Evolutionary conservation across 2,329 filamentous ascomycete genomes (phyloP), one percentile per base, ranked within the genome.

Genomic region (Dryadomyces quercus-mongolicae): DNA sequence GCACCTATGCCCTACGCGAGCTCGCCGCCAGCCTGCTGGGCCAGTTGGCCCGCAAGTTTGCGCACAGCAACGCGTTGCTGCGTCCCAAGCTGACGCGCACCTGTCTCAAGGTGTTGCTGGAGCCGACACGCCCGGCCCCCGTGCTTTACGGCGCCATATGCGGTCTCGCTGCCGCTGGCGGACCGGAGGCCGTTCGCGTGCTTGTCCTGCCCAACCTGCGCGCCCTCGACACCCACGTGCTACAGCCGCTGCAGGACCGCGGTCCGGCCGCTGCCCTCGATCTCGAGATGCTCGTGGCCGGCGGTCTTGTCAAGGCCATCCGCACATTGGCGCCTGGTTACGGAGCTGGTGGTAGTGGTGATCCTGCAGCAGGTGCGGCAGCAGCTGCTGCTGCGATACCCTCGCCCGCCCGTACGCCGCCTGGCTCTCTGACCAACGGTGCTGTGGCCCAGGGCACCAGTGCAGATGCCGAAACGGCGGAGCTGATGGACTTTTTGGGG

Each of bases 71-170:
- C 55, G 83, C 86, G 46, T 85, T 89, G 15, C 80, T 97, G 25
- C 88, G 90, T 55, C 85, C 91, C 2, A 88, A 94, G 59, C 84
- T 98, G 34, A 91, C 90, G 4, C 81, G 93, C n/a, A 93, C 91
- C 0, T 96, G 90, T 64, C 78, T 97, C 38, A 95, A 95, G 70
- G 84, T 86, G 63, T 92, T 96, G 68, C 78, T 98, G 34, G 91
- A 96, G 63, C 88, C 89, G 0, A 82, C 84, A 46, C 89, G 91
- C 64, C 84, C 90, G 0, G 80, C 90, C 0, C 82, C 87, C 1
- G 85, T 92, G 1, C 88, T 95, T 63, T 98, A 93, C 65, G 93
- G 93, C 47, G 89, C 92, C 7, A 78, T 98, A 21, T 79, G 84
- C 34, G 92, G 91, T 1, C 74, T 98, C 2, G 77, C 85, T 2